Base-by-base conservation (phyloP, 768 basidiomycete species). In the Russula griseocarnosa region DNA sequence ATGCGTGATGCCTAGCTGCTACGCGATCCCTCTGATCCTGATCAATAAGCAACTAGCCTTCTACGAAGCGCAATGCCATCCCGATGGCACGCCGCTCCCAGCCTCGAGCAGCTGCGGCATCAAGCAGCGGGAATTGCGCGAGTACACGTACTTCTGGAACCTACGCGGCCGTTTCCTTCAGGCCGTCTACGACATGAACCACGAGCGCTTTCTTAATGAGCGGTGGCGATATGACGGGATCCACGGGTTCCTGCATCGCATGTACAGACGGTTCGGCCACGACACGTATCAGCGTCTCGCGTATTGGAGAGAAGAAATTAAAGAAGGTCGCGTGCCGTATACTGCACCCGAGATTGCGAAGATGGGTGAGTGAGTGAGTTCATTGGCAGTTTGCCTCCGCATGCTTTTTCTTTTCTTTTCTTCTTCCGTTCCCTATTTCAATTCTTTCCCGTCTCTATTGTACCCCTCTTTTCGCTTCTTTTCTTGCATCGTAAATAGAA, bases 11-110 rank as follows among this genome's bases (percentile, higher is more conserved):
- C 66, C 66, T 14, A 46, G 59, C 47, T 53, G 22, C 50, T 67
- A 67, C 30, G 66, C 66, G 44, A 18, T 52, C 26, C 66, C 66
- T 14, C 51, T 67, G n/a, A 59, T 57, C 50, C 44, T 67, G 28
- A 30, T 66, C 26, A 66, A 66, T 52, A 67, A 67, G 5, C 32
- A 54, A 1, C 34, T 67, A 4, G 46, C 60, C n/a, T 67, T 47
- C 34, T 40, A 34, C 59, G 66, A 67, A 50, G 63, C 63, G 9
- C 59, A 56, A 26, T 65, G 60, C 44, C 10, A 2, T 20, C 50
- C 58, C 10, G 50, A 66, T 34, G 66, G 66, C 46, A 34, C 42
- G 36, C 44, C 61, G 1, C 51, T 52, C 55, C 13, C 16, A 3
- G 36, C 14, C 32, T 32, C 54, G 32, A 24, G 18, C 26, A 34